phyloP scores from a whole-genome alignment of 1,284 basidiomycete species.

The Tausonia pullulans region DNA sequence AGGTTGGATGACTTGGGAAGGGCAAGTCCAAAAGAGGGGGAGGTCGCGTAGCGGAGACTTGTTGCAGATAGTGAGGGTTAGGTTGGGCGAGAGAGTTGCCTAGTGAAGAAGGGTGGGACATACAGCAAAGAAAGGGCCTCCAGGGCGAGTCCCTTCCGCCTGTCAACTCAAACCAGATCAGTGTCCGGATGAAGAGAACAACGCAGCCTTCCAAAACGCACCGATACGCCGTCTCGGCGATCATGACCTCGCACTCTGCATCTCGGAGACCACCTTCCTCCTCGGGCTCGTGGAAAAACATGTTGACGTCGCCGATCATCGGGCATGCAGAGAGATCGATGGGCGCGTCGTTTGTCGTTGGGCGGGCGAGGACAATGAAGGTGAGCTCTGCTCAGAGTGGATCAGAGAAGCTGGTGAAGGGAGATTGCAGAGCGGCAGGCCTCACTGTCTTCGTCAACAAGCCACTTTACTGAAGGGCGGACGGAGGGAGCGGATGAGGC shows the following conservation, averaged over 20 bases:
- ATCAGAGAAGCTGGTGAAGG: conserved; percentile 3
- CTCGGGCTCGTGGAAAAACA: conserved; percentile 56
- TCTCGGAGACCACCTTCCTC: conserved; percentile 46
- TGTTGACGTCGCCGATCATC: conserved; percentile 89
- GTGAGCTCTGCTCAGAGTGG: conserved; percentile 55
- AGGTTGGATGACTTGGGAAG: conserved; percentile 29
- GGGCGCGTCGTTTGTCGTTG: conserved; percentile 21
- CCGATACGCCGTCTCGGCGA: conserved; percentile 46
- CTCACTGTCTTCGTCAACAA: conserved; percentile 71
- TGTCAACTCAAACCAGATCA: conserved; percentile 2
- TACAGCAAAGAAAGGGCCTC: conserved; percentile 42
- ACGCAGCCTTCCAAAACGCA: background rate
- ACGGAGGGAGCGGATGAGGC: background rate
- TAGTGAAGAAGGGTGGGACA: conserved; percentile 15
- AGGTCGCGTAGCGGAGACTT: conserved; percentile 31
- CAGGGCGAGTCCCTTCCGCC: conserved; percentile 52
- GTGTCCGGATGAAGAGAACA: background rate
- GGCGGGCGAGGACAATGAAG: conserved; percentile 66
- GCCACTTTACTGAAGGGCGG: conserved; percentile 59
- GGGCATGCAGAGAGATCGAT: conserved; percentile 20
- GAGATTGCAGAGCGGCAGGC: background rate
- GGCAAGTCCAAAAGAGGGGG: background rate
- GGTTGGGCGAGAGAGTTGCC: conserved; percentile 6
- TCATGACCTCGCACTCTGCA: conserved; percentile 70
- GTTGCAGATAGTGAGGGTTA: conserved; percentile 26